These are phyloP conservation scores for Barbarea vulgaris DNA, from an alignment of 345 rosid species.

Conservation along the genomic window DNA sequence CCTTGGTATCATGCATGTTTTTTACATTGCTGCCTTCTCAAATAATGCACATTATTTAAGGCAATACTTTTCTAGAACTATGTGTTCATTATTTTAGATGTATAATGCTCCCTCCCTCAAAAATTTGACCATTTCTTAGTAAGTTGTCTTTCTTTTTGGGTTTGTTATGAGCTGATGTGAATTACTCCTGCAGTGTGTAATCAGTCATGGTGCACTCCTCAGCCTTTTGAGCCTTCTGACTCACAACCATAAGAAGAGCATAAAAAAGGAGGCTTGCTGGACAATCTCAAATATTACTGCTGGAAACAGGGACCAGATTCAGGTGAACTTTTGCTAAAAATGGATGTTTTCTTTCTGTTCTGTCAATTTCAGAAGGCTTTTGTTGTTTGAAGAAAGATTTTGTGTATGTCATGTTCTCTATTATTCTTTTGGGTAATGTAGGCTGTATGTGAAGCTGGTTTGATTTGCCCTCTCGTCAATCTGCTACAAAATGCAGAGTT, in stretches of 20 bases:
- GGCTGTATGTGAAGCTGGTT: constrained; percentile 72
- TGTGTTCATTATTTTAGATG: not conserved
- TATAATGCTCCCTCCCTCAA: not conserved
- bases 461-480: constrained; percentile 64
- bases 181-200: constrained; percentile 58
- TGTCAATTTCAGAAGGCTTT: constrained; percentile 3
- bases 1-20: not conserved
- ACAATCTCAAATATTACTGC: constrained; percentile 98
- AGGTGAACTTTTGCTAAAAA: constrained; percentile 47
- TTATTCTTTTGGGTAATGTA: constrained; percentile 26
- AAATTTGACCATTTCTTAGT: not conserved
- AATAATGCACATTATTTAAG: not conserved
- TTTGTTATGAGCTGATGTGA: constrained; percentile 28
- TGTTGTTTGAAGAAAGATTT: not conserved
- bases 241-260: constrained; percentile 87
- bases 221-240: constrained; percentile 80
- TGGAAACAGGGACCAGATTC: constrained; percentile 94
- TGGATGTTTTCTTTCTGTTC: not conserved
- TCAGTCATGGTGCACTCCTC: constrained; percentile 74
- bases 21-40: not conserved
- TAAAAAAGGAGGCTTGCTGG: constrained; percentile 99
- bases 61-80: not conserved
- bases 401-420: not conserved
- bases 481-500: constrained; percentile 79
- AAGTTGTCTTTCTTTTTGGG: not conserved